A percentile compares a stretch with the other conserved stretches of the same genome.
phyloP scores from a whole-genome alignment of 2,329 filamentous ascomycete genomes.

The Penicillium sp. region DNA sequence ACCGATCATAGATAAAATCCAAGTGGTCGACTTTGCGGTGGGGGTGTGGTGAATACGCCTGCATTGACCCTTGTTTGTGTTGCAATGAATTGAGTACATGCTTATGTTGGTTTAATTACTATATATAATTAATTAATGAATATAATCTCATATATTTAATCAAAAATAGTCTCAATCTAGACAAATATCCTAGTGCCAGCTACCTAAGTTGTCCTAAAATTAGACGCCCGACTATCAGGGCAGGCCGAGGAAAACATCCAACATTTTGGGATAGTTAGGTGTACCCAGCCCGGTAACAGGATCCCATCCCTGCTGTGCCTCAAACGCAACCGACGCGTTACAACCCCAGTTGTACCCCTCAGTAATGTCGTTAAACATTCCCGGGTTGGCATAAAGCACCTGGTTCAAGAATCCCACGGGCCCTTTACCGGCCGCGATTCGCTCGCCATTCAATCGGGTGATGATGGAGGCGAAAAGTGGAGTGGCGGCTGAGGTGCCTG shows the following conservation, averaged over 20 bases:
- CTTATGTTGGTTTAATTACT: background rate
- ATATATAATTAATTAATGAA: background rate
- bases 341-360: constrained; percentile 3
- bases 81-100: background rate
- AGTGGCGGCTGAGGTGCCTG: constrained; percentile 44
- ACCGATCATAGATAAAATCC: constrained; percentile 29
- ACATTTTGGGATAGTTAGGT: constrained; percentile 15
- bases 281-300: constrained; percentile 30
- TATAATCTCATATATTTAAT: background rate
- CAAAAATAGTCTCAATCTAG: background rate
- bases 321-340: background rate
- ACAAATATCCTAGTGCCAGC: background rate
- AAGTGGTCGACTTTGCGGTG: constrained; percentile 32
- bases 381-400: constrained; percentile 47
- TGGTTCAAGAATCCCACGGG: constrained; percentile 59
- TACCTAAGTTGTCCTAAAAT: background rate
- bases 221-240: no score
- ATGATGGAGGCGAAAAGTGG: constrained; percentile 59
- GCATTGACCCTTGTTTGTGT: background rate
- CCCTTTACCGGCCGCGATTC: constrained; percentile 49
- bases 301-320: constrained; percentile 26
- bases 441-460: constrained; percentile 59
- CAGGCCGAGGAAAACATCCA: constrained; percentile 1
- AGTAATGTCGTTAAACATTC: background rate
- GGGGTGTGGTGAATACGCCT: constrained; percentile 20